Conservation (phyloP, 2,329 filamentous ascomycete genomes). For the Epichloe elymi region DNA sequence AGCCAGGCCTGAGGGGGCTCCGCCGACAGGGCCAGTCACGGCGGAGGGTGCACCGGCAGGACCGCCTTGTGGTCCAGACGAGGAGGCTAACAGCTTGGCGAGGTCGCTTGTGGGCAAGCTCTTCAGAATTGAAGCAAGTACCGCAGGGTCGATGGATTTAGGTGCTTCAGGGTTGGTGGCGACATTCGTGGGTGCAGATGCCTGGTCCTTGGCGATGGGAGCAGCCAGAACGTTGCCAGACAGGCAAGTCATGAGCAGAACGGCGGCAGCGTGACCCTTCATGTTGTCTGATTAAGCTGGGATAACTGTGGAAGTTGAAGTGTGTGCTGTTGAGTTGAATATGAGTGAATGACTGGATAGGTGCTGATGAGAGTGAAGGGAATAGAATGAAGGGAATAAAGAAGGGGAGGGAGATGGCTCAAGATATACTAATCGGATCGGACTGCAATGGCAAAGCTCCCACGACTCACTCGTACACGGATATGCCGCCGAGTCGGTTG, state of each 20-base stretch:
- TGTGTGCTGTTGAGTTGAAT: neutral
- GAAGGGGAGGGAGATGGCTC: neutral
- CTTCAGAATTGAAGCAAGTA: too few relatives aligned
- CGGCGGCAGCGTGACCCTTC: slow-evolving; percentile 1
- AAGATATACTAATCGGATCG: neutral
- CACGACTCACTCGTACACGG: too few relatives aligned
- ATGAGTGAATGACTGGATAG: neutral
- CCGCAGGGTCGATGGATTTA: too few relatives aligned
- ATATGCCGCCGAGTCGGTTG: too few relatives aligned
- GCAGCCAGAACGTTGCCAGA: slow-evolving; percentile 1
- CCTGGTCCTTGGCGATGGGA: neutral
- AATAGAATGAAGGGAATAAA: neutral
- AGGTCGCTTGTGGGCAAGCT: neutral
- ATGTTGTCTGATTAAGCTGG: neutral
- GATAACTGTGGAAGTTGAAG: neutral
- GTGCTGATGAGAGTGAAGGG: too few relatives aligned
- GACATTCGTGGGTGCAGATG: neutral
- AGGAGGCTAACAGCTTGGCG: neutral
- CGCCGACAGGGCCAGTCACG: neutral
- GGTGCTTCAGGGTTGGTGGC: neutral
- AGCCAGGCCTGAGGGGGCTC: neutral
- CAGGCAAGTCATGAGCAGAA: slow-evolving; percentile 3
- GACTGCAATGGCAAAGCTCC: too few relatives aligned
- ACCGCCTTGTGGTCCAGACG: too few relatives aligned
- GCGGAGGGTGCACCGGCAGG: too few relatives aligned